phyloP scores from a whole-genome alignment of 495 filamentous ascomycete species.

The Pseudotulostoma volvatum region DNA sequence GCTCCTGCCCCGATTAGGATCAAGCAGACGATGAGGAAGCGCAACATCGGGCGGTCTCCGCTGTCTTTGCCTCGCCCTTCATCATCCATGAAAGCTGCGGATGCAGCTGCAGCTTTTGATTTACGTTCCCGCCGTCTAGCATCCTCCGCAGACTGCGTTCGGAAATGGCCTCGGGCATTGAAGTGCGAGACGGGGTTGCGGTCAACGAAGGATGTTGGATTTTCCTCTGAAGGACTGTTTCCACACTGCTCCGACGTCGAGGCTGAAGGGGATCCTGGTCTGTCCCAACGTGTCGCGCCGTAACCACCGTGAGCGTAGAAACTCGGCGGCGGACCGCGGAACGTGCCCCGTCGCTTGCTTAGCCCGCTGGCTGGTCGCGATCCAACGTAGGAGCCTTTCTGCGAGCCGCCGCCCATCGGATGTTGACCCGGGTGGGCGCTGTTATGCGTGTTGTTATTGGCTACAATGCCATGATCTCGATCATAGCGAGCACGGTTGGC shows the following conservation, averaged over 20 bases:
- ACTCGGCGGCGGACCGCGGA: slow-evolving; percentile 72
- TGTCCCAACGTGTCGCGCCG: slow-evolving; percentile 11
- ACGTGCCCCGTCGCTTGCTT: slow-evolving; percentile 53
- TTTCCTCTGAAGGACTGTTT: slow-evolving; percentile 14
- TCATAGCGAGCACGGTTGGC: slow-evolving; percentile 68
- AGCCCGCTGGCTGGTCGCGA: slow-evolving; percentile 67
- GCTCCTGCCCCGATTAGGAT: slow-evolving; percentile 17
- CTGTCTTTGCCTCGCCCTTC: slow-evolving; percentile 10
- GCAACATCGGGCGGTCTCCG: slow-evolving; percentile 22
- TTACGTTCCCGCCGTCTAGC: slow-evolving; percentile 27
- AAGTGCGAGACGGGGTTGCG: slow-evolving; percentile 45
- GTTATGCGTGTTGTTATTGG: slow-evolving; percentile 10
- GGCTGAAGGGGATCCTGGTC: slow-evolving; percentile 3
- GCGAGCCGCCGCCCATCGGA: slow-evolving; percentile 26
- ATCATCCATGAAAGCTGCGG: slow-evolving; percentile 14
- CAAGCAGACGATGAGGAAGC: slow-evolving; percentile 30
- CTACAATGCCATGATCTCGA: slow-evolving; percentile 37
- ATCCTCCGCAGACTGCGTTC: slow-evolving; percentile 49
- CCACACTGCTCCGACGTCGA: not conserved
- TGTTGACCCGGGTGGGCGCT: slow-evolving; percentile 22
- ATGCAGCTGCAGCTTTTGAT: slow-evolving; percentile 9
- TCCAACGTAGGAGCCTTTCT: slow-evolving; percentile 33
- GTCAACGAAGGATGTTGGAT: slow-evolving; percentile 27
- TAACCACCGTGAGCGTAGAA: slow-evolving; percentile 68
- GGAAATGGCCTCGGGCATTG: slow-evolving; percentile 49